phyloP scores from a whole-genome alignment of 768 basidiomycete species.

The Agaricus subrufescens region DNA sequence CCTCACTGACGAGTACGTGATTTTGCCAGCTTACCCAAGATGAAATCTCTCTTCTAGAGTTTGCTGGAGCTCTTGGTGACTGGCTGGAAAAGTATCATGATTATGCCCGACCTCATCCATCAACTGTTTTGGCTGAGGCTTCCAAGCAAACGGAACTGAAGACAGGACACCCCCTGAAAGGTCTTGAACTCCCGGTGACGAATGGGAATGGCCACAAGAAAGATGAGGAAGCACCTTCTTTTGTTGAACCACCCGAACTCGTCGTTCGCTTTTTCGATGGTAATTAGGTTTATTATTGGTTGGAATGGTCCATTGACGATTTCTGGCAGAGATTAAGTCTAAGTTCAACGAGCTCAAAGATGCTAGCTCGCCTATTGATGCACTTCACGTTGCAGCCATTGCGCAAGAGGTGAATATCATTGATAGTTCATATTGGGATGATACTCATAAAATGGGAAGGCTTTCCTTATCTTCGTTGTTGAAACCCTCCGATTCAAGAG shows the following conservation, averaged over 20 bases:
- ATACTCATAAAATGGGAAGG: constrained; percentile 36
- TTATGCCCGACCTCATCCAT: constrained; percentile 64
- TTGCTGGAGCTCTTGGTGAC: constrained; percentile 54
- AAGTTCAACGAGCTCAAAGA: constrained; percentile 44
- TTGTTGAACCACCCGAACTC: constrained; percentile 54
- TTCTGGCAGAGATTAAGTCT: constrained; percentile 43
- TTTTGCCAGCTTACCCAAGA: constrained; percentile 56
- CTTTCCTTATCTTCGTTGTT: constrained; percentile 64
- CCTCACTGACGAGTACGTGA: constrained; percentile 10
- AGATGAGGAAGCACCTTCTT: constrained; percentile 65
- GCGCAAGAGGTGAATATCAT: constrained; percentile 59
- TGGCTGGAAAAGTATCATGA: constrained; percentile 81
- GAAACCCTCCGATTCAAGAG: constrained; percentile 73
- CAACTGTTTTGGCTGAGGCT: constrained; percentile 69
- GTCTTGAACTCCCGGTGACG: constrained; percentile 47
- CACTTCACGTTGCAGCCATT: constrained; percentile 70
- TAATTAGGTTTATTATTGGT: constrained; percentile 15
- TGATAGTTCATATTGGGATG: background rate
- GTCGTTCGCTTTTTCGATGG: constrained; percentile 61
- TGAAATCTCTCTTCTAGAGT: constrained; percentile 55
- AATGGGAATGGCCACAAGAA: constrained; percentile 55
- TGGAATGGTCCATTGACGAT: background rate
- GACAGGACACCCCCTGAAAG: constrained; percentile 63
- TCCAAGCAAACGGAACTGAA: constrained; percentile 69
- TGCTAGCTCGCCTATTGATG: constrained; percentile 41